Evolutionary conservation across 2,329 filamentous ascomycete genomes (phyloP).

Genomic region (Penicillium verrucosum): DNA sequence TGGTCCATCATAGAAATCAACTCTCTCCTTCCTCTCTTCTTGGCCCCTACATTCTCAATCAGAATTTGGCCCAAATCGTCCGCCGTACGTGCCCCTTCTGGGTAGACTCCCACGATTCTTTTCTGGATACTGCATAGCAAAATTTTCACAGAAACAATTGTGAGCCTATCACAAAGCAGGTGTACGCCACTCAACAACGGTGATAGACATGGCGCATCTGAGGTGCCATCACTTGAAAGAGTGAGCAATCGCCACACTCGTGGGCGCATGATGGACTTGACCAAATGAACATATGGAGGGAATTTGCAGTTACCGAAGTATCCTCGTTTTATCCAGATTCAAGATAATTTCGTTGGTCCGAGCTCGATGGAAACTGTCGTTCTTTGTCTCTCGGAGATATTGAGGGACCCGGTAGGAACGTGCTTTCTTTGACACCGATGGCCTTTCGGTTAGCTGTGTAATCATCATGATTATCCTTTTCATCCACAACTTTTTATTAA

Average conservation of each 20-base stretch:
- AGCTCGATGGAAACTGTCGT: neutral
- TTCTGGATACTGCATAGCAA: too few relatives aligned
- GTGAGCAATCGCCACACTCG: too few relatives aligned
- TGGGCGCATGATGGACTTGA: neutral
- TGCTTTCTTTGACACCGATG: neutral
- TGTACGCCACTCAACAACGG: neutral
- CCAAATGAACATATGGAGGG: neutral
- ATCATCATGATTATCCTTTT: neutral
- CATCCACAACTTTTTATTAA: neutral
- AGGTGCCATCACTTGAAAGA: neutral
- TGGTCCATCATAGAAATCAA: too few relatives aligned
- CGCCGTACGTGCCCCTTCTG: too few relatives aligned
- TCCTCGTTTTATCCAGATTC: neutral
- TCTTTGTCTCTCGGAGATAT: neutral
- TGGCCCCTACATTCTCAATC: too few relatives aligned
- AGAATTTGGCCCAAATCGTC: too few relatives aligned
- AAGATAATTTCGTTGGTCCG: neutral
- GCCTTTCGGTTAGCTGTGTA: neutral
- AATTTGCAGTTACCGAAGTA: neutral
- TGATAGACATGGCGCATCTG: too few relatives aligned
- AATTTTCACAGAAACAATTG: too few relatives aligned
- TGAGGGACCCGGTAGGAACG: neutral
- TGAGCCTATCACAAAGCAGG: neutral
- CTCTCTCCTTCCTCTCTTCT: too few relatives aligned
- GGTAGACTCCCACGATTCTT: too few relatives aligned